Base-by-base conservation (phyloP, 2,329 filamentous ascomycete genomes). In the Phialocephala sp. region DNA sequence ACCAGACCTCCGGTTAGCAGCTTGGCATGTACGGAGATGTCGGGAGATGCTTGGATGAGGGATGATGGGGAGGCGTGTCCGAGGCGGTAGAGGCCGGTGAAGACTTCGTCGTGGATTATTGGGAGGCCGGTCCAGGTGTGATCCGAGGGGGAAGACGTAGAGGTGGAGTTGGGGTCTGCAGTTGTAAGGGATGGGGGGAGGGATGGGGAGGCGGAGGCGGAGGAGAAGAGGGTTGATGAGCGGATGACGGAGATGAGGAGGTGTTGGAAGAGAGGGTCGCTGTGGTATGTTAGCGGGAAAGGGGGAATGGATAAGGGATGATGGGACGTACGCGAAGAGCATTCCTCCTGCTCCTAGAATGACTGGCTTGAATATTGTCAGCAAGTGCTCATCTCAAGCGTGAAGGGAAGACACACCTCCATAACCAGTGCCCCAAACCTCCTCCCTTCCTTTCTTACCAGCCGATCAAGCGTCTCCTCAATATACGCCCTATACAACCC, bases 281-380 rank as follows among this genome's bases (percentile, higher is more conserved):
- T 91, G 54, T 1, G 22, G n/a, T 12, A 11, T 47, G n/a, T 41
- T 18, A 27, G 47, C 56, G 22, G 62, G 45, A 32, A 32, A 32
- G 6, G 6, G 60, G 37, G 52, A 47, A 37, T 24, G 27, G 11
- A 15, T 47, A 27, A 35, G 18, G 54, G 14, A 35, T 37, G 32
- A 18, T 67, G 63, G 9, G 4, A 80, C 87, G 81, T 80, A 91
- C 84, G 89, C 90, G 69, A 96, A 87, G 1, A 91, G 79, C 92
- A 96, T 96, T 54, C 92, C 92, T 0, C 92, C 92, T 0, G 92
- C 92, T 18, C 92, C 92, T 1, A 96, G 83, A 8, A 96, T 83
- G 9, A 96, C 81, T 0, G 92, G 92, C 73, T 70, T 32, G 11
- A 20, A 14, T 15, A 14, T 15, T 43, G 22, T 59, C 9, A 59